Percentiles rank a stretch among this genome's conserved stretches.
phyloP scores from a whole-genome alignment of 2,329 filamentous ascomycete genomes.

The Coniella lustricola region DNA sequence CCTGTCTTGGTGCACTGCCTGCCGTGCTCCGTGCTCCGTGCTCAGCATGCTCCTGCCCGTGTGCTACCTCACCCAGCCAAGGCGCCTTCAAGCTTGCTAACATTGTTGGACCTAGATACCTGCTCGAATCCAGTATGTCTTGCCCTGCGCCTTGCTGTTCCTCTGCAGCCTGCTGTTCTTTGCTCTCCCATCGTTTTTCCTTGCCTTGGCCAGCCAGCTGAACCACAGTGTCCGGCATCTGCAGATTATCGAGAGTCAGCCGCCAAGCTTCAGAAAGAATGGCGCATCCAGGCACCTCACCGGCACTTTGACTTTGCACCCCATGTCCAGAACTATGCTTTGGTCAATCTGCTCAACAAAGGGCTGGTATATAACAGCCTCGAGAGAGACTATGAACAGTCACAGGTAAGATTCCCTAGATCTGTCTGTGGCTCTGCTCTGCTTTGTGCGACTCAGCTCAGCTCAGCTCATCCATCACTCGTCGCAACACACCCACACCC shows the following conservation, averaged over 20 bases:
- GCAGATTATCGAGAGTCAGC: constrained; percentile 62
- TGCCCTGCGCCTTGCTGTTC: neutral
- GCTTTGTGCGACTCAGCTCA: too few species aligned
- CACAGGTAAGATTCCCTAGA: constrained; percentile 35
- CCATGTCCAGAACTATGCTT: constrained; percentile 57
- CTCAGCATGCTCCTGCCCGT: constrained; percentile 8
- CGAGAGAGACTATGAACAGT: constrained; percentile 46
- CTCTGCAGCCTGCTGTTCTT: neutral
- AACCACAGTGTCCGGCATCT: constrained; percentile 26
- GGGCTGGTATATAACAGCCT: constrained; percentile 55
- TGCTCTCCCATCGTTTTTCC: too few species aligned
- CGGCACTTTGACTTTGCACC: constrained; percentile 56
- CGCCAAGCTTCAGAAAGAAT: constrained; percentile 62
- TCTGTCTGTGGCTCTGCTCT: too few species aligned
- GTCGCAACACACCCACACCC: neutral
- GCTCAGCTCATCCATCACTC: constrained; percentile 3
- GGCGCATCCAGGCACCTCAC: constrained; percentile 56
- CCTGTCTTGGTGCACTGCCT: neutral
- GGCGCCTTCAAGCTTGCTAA: constrained; percentile 19
- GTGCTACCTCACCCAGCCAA: constrained; percentile 4
- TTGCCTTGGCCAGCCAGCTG: constrained; percentile 19
- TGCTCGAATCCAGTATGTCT: constrained; percentile 56
- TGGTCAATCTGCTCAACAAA: constrained; percentile 57
- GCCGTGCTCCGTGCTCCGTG: neutral
- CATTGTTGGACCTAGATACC: constrained; percentile 39